phyloP scores from a whole-genome alignment of 495 filamentous ascomycete species.

The Sabuloglossum arenarium region DNA sequence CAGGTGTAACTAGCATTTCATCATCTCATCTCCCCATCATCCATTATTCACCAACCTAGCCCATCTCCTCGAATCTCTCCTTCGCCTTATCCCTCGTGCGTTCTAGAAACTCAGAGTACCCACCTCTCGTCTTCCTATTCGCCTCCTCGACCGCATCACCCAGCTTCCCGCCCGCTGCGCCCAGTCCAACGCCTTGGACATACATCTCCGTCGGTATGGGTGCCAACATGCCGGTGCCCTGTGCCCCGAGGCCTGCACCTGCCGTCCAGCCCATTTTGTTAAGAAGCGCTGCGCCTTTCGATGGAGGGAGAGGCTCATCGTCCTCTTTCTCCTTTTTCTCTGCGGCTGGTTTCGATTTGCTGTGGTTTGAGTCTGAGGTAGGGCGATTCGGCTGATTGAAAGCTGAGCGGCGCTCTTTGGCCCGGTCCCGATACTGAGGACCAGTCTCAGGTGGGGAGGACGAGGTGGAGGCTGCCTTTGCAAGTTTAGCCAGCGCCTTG shows the following conservation, averaged over 20 bases:
- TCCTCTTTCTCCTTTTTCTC: conserved; percentile 7
- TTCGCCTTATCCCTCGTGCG: conserved; percentile 63
- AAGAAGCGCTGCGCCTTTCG: conserved; percentile 70
- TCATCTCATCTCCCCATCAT: too few species aligned
- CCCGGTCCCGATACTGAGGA: conserved; percentile 54
- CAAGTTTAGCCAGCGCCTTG: conserved; percentile 38
- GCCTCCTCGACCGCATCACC: conserved; percentile 74
- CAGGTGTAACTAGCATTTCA: too few species aligned
- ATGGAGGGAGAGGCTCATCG: conserved; percentile 20
- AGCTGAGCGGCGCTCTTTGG: conserved; percentile 56
- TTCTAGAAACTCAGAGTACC: conserved; percentile 54
- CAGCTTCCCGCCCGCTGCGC: conserved; percentile 61
- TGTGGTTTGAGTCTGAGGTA: conserved; percentile 17
- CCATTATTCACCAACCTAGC: too few species aligned
- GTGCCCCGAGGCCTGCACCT: conserved; percentile 61
- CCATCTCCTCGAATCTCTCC: conserved; percentile 40
- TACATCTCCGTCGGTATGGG: conserved; percentile 66
- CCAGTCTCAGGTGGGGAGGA: conserved; percentile 12
- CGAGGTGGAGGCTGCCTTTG: conserved; percentile 24
- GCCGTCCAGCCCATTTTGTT: conserved; percentile 83
- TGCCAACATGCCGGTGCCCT: conserved; percentile 54
- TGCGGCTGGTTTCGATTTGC: conserved; percentile 9
- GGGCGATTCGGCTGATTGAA: conserved; percentile 46
- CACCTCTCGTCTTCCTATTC: conserved; percentile 43
- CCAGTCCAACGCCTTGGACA: conserved; percentile 63